phyloP scores from a whole-genome alignment of 2,329 filamentous ascomycete genomes.

The Phialophora verrucosa region DNA sequence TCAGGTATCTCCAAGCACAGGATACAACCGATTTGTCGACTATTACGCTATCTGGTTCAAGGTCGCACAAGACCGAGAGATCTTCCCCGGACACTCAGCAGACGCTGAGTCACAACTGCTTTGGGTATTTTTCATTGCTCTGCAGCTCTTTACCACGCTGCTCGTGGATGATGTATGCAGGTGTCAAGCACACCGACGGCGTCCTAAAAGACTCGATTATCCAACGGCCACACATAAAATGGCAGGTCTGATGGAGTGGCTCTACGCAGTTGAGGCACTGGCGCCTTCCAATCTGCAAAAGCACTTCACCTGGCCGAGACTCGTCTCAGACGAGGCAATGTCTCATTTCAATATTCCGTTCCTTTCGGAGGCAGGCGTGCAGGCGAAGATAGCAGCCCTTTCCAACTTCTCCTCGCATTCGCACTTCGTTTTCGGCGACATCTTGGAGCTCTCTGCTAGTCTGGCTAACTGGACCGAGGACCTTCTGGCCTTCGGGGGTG shows the following conservation, averaged over 20 bases:
- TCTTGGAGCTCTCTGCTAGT: conserved; percentile 19
- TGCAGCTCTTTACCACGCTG: conserved; percentile 51
- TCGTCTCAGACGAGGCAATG: conserved; percentile 13
- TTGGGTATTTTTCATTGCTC: conserved; percentile 52
- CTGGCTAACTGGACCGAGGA: conserved; percentile 22
- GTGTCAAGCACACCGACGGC: not conserved
- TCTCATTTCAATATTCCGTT: conserved; percentile 5
- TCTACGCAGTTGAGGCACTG: conserved; percentile 7
- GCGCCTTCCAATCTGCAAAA: not conserved
- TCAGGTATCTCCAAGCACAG: conserved; percentile 32
- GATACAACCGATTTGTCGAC: conserved; percentile 49
- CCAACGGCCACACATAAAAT: not conserved
- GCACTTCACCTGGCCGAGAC: conserved; percentile 14
- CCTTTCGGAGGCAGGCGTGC: not conserved
- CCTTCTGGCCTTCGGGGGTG: not conserved
- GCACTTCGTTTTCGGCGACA: conserved; percentile 9
- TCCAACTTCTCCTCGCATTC: conserved; percentile 3
- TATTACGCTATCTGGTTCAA: conserved; percentile 49
- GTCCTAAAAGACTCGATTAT: not conserved
- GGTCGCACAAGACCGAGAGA: conserved; percentile 46
- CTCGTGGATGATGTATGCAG: conserved; percentile 37
- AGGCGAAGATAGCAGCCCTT: conserved; percentile 6
- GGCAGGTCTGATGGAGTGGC: conserved; percentile 9
- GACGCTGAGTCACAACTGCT: conserved; percentile 51
- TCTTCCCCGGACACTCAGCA: conserved; percentile 48